Base-by-base conservation (phyloP, 2,329 filamentous ascomycete genomes). In the Monosporascus ibericus region DNA sequence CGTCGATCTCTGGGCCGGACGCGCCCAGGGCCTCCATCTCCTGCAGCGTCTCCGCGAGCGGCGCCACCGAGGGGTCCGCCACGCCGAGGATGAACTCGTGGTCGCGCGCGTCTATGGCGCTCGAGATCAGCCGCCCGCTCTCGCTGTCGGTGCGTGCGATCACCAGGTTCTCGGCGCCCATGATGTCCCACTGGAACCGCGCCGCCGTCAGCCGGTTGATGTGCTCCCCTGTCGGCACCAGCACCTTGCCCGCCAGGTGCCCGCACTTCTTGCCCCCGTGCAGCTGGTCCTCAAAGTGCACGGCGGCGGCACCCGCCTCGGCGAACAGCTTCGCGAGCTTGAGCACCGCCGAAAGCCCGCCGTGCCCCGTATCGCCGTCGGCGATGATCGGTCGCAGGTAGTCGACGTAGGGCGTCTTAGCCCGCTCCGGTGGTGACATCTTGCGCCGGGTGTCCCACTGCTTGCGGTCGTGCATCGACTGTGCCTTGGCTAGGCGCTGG, bases 261-360 rank as follows among this genome's bases (percentile, higher is more conserved):
- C 94, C 94, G 67, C 94, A 99, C 74, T 97, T 99, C 78, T 99
- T 99, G 55, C 94, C 94, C 44, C 94, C 94, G 67, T 97, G 94
- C 47, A 97, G 81, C 73, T 99, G 94, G 67, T 99, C 94, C 71
- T 99, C 94, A 57, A 99, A 96, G 70, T 99, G 94, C 2, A 99
- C 94, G 8, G 88, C 94, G 0, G 94, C 94, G 1, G 94, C 94
- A 50, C 94, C 94, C 62, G 95, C 95, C 73, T 99, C 94, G 18
- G 94, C 94, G 63, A 99, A 99, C 7, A 97, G 82, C 75, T 97
- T 99, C 40, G 94, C 92, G 20, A 99, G 81, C 76, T 99, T 99
- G 59, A 97, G 79, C 3, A 99, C 92, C 0, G 94, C 89, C 1
- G 90, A 92, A 38, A 97, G 77, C 14, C 94, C 94, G 51, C 94